These are phyloP conservation scores for Quercus bicolor DNA, from an alignment of 306 rosid genomes.

Conservation along the genomic window DNA sequence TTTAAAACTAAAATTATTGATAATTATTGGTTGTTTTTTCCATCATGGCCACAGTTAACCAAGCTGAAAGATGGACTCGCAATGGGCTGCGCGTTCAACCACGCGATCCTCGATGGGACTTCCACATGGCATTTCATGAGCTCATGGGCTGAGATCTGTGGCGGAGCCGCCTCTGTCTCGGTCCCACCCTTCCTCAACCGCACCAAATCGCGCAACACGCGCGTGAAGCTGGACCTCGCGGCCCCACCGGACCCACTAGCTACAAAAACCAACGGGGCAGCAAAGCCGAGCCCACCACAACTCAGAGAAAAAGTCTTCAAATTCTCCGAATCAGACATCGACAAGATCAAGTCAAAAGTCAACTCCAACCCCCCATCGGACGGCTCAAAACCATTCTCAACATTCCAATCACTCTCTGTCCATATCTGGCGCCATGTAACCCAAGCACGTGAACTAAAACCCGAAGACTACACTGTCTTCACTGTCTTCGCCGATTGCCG, in stretches of 20 bases:
- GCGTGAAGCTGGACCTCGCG: slow-evolving; percentile 76
- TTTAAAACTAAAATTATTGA: no score
- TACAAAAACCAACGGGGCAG: slow-evolving; percentile 6
- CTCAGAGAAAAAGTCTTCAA: slow-evolving; percentile 72
- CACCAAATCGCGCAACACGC: slow-evolving; percentile 71
- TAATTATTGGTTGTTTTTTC: no score
- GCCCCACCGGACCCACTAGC: slow-evolving; percentile 33
- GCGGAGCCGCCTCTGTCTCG: slow-evolving; percentile 45
- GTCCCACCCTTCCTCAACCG: slow-evolving; percentile 67
- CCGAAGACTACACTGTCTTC: slow-evolving; percentile 86
- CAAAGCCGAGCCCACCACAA: slow-evolving; percentile 26
- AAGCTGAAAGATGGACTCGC: slow-evolving; percentile 87
- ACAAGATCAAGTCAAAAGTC: slow-evolving; percentile 68
- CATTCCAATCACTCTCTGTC: slow-evolving; percentile 77
- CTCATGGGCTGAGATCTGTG: slow-evolving; percentile 81
- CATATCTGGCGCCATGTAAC: slow-evolving; percentile 91
- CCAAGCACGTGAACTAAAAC: slow-evolving; percentile 68
- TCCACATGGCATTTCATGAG: slow-evolving; percentile 97
- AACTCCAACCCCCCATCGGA: slow-evolving; percentile 42
- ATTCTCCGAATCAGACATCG: slow-evolving; percentile 69
- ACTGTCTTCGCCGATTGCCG: slow-evolving; percentile 94
- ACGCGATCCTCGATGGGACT: slow-evolving; percentile 79
- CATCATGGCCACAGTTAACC: slow-evolving; percentile 51
- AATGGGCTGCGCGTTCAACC: slow-evolving; percentile 89
- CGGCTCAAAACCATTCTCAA: slow-evolving; percentile 80